Evolutionary conservation across 2,329 filamentous ascomycete species (phyloP).

Genomic region (Fusarium tjaetaba): DNA sequence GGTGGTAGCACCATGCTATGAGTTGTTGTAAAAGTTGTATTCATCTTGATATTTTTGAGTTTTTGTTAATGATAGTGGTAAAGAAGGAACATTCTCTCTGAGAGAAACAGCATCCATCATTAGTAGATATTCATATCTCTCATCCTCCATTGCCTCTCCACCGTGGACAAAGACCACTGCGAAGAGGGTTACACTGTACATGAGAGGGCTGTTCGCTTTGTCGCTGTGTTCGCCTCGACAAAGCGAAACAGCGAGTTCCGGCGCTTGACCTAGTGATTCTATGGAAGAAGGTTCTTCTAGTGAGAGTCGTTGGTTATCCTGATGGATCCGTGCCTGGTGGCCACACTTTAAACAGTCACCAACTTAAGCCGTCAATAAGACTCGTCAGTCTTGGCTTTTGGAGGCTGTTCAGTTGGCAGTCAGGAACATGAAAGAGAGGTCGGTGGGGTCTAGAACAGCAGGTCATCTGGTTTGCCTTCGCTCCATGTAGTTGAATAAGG

Average conservation of each 20-base stretch:
- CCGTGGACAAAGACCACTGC: conserved; percentile 16
- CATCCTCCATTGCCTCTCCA: neutral
- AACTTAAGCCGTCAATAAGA: conserved; percentile 21
- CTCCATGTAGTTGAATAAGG: conserved; percentile 9
- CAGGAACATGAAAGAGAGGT: conserved; percentile 12
- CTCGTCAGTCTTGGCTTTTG: neutral
- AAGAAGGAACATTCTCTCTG: neutral
- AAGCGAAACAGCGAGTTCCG: conserved; percentile 33
- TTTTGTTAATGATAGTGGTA: conserved; percentile 6
- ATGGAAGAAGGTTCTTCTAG: conserved; percentile 17
- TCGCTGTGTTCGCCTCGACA: conserved; percentile 20
- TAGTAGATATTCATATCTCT: conserved; percentile 29
- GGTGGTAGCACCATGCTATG: conserved; percentile 24
- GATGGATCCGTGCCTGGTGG: conserved; percentile 27
- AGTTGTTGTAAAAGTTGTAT: conserved; percentile 7
- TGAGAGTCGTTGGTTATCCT: conserved; percentile 19
- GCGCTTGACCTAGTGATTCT: neutral
- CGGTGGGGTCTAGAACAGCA: conserved; percentile 13
- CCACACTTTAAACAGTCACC: conserved; percentile 14
- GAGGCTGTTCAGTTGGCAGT: conserved; percentile 24
- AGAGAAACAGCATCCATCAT: conserved; percentile 1
- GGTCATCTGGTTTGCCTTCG: conserved; percentile 7
- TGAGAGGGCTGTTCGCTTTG: conserved; percentile 34
- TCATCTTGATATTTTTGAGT: conserved; percentile 24
- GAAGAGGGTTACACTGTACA: conserved; percentile 14